A percentile compares a stretch with the other conserved stretches of the same genome.
These are phyloP conservation scores for Talaromyces trachyspermus DNA, from an alignment of 495 filamentous ascomycete genomes.

Conservation along the genomic window DNA sequence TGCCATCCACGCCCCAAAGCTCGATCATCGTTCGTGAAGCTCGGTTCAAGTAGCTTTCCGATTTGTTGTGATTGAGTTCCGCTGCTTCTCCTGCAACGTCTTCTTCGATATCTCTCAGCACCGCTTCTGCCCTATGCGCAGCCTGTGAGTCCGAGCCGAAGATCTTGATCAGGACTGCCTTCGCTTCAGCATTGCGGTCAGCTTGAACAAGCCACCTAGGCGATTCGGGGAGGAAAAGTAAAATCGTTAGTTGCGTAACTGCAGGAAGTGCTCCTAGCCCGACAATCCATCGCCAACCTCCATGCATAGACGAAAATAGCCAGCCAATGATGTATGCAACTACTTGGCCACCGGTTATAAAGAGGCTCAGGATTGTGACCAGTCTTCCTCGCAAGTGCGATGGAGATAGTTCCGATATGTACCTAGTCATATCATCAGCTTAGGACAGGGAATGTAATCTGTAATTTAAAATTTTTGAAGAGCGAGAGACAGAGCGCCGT, in stretches of 20 bases:
- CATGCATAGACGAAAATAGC: conserved; percentile 48
- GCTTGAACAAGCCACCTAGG: conserved; percentile 78
- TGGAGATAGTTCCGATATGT: conserved; percentile 81
- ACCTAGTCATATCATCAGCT: conserved; percentile 29
- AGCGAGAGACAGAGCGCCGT: not conserved
- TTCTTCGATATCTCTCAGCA: conserved; percentile 57
- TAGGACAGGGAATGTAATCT: not conserved
- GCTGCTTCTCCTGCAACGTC: conserved; percentile 63
- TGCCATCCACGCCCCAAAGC: conserved; percentile 52
- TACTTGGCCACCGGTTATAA: conserved; percentile 80
- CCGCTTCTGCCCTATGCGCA: conserved; percentile 41
- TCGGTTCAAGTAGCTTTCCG: conserved; percentile 10
- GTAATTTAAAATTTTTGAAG: not conserved
- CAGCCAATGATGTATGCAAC: conserved; percentile 76
- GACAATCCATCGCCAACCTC: conserved; percentile 86
- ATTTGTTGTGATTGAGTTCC: conserved; percentile 19
- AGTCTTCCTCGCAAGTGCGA: conserved; percentile 65
- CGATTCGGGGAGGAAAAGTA: conserved; percentile 71
- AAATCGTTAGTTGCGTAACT: conserved; percentile 54
- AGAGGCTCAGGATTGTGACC: conserved; percentile 69
- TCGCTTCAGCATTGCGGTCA: conserved; percentile 51
- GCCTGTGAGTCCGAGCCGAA: conserved; percentile 45
- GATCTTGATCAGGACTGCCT: conserved; percentile 54
- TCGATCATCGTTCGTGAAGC: conserved; percentile 40
- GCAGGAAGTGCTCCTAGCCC: conserved; percentile 78